phyloP scores from a whole-genome alignment of 129 eudicot genomes.

The Flaveria brownii region DNA sequence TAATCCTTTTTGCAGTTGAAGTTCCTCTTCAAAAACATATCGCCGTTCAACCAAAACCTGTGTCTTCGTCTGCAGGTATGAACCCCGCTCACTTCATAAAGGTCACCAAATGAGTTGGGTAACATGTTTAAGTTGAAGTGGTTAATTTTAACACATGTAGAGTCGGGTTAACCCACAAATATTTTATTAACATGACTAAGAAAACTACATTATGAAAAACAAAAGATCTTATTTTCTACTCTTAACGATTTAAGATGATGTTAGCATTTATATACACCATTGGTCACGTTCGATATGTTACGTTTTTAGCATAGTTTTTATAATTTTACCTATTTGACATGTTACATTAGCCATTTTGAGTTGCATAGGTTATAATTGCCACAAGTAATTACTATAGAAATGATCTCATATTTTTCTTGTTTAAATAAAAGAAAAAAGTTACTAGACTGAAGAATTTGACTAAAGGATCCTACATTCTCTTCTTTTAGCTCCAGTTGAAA shows the following conservation, averaged over 20 bases:
- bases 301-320: neutral
- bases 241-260: neutral
- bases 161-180: neutral
- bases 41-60: slow-evolving; percentile 39
- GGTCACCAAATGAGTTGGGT: neutral
- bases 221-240: neutral
- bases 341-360: neutral
- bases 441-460: neutral
- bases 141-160: neutral
- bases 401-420: neutral
- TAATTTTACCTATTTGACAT: neutral
- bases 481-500: slow-evolving; percentile 47
- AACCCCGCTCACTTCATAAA: neutral
- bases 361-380: neutral
- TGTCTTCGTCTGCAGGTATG: slow-evolving; percentile 48
- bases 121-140: neutral
- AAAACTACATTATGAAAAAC: neutral
- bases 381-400: neutral
- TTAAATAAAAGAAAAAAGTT: too few species aligned
- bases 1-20: slow-evolving; percentile 46
- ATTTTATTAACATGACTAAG: neutral
- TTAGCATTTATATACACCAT: neutral
- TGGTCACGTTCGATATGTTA: neutral
- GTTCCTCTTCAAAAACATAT: slow-evolving; percentile 52
- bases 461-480: neutral